Conservation (phyloP, 257 asterid genomes). For the Cynanchum wilfordii region DNA sequence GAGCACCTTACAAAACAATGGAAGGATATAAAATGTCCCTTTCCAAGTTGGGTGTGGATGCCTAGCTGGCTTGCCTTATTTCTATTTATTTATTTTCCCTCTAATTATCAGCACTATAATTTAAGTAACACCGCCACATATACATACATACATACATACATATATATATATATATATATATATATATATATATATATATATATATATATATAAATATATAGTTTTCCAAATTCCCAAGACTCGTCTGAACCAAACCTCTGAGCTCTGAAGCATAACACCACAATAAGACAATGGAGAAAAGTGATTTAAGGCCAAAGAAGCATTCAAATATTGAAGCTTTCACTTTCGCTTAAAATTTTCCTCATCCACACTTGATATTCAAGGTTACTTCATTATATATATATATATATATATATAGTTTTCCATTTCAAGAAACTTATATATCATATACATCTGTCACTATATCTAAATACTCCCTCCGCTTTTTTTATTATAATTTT, state of each 20-base stretch:
- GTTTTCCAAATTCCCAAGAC: slow-evolving; percentile 13
- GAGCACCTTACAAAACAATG: neutral
- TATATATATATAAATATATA: neutral
- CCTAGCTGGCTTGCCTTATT: neutral
- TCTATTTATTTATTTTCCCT: neutral
- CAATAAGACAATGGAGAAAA: neutral
- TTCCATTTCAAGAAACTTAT: neutral
- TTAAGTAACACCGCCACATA: neutral
- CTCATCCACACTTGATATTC: slow-evolving; percentile 7
- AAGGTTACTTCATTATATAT: neutral
- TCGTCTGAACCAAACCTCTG: neutral
- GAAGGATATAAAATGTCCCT: neutral
- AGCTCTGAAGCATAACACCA: slow-evolving; percentile 1
- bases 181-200: neutral
- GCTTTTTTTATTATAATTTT: no score
- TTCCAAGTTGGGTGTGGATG: neutral
- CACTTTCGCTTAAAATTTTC: neutral
- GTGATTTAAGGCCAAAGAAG: slow-evolving; percentile 6
- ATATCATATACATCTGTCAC: no score
- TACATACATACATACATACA: no score
- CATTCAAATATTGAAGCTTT: slow-evolving; percentile 17
- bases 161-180: neutral
- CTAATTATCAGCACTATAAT: neutral
- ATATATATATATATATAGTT: neutral
- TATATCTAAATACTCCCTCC: no score